Evolutionary conservation across 2,329 filamentous ascomycete species (phyloP).

Genomic region (Calonectria leucothoes): DNA sequence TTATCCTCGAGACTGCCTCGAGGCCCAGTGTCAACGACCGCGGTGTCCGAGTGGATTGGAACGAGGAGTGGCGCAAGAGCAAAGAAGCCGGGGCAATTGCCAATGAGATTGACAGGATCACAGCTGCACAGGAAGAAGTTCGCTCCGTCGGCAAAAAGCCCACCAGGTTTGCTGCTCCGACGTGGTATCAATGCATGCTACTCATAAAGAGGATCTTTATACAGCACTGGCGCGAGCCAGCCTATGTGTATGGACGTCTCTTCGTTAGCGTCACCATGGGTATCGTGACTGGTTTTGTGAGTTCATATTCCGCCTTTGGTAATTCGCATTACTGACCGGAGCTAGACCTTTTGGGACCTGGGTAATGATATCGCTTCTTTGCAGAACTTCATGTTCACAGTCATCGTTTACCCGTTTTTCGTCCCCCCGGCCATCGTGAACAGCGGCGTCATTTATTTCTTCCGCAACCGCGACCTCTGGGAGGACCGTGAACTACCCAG

Average conservation of each 20-base stretch:
- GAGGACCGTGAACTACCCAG: constrained; percentile 77
- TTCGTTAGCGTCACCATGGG: constrained; percentile 77
- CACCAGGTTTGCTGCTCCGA: constrained; percentile 75
- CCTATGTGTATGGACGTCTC: constrained; percentile 80
- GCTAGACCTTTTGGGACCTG: constrained; percentile 74
- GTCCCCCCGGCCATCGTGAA: constrained; percentile 76
- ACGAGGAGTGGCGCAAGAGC: constrained; percentile 78
- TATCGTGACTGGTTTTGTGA: constrained; percentile 77
- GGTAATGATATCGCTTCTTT: constrained; percentile 73
- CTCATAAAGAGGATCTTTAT: constrained; percentile 77
- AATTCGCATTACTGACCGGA: neutral
- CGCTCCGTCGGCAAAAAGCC: neutral
- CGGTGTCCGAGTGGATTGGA: constrained; percentile 71
- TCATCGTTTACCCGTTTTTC: constrained; percentile 72
- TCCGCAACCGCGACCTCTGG: constrained; percentile 77
- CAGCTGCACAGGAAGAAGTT: neutral
- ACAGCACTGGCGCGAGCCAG: constrained; percentile 80
- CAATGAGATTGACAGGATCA: constrained; percentile 66
- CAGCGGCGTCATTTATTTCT: constrained; percentile 79
- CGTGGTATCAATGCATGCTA: constrained; percentile 69
- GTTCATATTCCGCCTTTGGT: neutral
- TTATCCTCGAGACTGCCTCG: constrained; percentile 58
- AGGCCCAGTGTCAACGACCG: constrained; percentile 45
- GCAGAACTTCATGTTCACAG: constrained; percentile 81
- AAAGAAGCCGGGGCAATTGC: constrained; percentile 68